Evolutionary conservation across 768 basidiomycete genomes (phyloP).

Genomic region (Collybia sp.): DNA sequence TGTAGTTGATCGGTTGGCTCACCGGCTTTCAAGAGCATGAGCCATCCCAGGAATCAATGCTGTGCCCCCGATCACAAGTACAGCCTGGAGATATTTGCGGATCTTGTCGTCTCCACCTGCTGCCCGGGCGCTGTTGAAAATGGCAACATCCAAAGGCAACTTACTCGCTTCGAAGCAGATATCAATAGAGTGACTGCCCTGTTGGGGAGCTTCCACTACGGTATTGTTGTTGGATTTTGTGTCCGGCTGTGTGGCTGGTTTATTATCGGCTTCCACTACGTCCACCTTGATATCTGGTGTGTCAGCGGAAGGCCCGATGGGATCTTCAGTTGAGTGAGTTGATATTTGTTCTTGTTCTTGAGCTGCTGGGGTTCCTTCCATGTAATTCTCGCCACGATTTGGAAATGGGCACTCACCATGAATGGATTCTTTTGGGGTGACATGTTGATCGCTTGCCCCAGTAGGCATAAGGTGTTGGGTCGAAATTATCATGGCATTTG

Average conservation of each 20-base stretch:
- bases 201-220: constrained; percentile 1
- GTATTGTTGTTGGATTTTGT: neutral
- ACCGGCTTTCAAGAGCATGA: constrained; percentile 88
- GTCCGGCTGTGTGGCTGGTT: constrained; percentile 20
- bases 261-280: constrained; percentile 39
- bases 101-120: constrained; percentile 87
- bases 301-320: constrained; percentile 19
- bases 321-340: constrained; percentile 20
- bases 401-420: too few relatives aligned
- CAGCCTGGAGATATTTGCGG: constrained; percentile 82
- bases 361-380: neutral
- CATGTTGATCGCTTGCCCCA: constrained; percentile 16
- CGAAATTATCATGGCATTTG: constrained; percentile 87
- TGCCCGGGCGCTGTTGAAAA: constrained; percentile 88
- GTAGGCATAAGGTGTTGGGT: constrained; percentile 71
- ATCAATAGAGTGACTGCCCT: constrained; percentile 48
- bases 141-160: constrained; percentile 86
- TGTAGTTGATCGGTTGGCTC: constrained; percentile 9
- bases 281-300: constrained; percentile 28
- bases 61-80: constrained; percentile 84
- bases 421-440: constrained; percentile 11
- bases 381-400: too few relatives aligned
- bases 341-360: neutral
- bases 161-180: constrained; percentile 84
- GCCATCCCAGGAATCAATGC: constrained; percentile 78